Evolutionary conservation across 768 basidiomycete species (phyloP), one percentile per base, ranked within the genome.

Genomic region (Pleurotus sapidus): DNA sequence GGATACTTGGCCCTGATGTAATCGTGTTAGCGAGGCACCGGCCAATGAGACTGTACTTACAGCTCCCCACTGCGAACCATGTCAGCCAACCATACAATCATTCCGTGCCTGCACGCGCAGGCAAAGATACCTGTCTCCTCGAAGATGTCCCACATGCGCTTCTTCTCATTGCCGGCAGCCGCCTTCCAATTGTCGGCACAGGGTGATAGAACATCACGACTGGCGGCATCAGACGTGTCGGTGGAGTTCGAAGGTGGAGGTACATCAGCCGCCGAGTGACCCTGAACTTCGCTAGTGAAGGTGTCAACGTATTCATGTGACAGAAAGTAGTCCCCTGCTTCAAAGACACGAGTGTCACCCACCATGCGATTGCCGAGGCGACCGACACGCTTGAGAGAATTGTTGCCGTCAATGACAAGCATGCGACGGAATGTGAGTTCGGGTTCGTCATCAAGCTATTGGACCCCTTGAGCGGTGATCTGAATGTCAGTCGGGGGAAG

Each of bases 71-170:
- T 67, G 6, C 46, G 24, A 23, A 68, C 59, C 67, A 68, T 65
- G 49, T 70, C 69, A 4, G 49, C 60, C 9, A 68, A 39, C 2
- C 64, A 46, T 0, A 70, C 53, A 0, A 65, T 61, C 47, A 67
- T 66, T 0, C 70, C 70, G 58, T 72, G 72, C 0, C 60, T 59
- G 57, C 72, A 73, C 0, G 69, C 59, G 0, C 61, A 55, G 3
- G 72, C 43, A 23, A 70, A 73, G 1, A 69, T 49, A 0, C 71
- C 69, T 1, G 69, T 69, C 59, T 72, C 70, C 14, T 70, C 66
- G 59, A 70, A 73, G 0, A 72, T 60, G 0, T 63, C 67, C 71
- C 68, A 71, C 63, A 65, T 66, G 27, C 46, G 56, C 38, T 50
- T 50, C 23, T 51, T 24, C 47, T 49, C 27, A 8, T 8, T 43